These are phyloP conservation scores for Sphagnum fallax DNA, from an alignment of 228 moss, liverwort and hornwort species.

Conservation along the genomic window DNA sequence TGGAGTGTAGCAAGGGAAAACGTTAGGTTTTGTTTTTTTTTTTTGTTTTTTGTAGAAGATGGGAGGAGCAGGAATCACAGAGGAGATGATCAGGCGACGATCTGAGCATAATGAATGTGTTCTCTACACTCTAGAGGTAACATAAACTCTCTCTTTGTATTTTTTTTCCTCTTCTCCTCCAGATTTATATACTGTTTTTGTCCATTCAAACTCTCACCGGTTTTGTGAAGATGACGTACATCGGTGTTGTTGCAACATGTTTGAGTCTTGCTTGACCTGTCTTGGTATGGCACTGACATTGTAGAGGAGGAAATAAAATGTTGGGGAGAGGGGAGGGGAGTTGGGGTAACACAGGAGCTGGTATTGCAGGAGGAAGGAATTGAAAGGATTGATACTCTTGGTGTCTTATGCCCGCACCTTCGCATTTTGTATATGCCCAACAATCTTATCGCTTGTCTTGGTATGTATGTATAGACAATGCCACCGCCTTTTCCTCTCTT, in stretches of 20 bases:
- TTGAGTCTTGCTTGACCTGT: not conserved
- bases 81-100: slow-evolving; percentile 83
- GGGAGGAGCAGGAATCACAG: slow-evolving; percentile 30
- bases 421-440: slow-evolving; percentile 96
- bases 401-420: slow-evolving; percentile 69
- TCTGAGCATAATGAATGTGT: slow-evolving; percentile 94
- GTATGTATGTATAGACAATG: slow-evolving; percentile 10
- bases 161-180: not conserved
- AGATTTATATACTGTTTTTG: not conserved
- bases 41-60: not conserved
- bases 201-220: not conserved
- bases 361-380: slow-evolving; percentile 91
- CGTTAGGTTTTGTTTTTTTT: too few relatives aligned
- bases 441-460: slow-evolving; percentile 71
- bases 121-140: slow-evolving; percentile 75
- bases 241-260: not conserved
- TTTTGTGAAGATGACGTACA: not conserved
- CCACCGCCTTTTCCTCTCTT: too few relatives aligned
- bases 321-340: too few relatives aligned
- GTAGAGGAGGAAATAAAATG: not conserved
- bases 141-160: slow-evolving; percentile 3
- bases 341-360: slow-evolving; percentile 39
- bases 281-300: not conserved
- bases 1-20: too few relatives aligned
- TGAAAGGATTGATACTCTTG: slow-evolving; percentile 65